Percentiles rank a stretch among this genome's conserved stretches.
These are phyloP conservation scores for Aspergillus transmontanensis DNA, from an alignment of 2,329 filamentous ascomycete species.

Conservation along the genomic window DNA sequence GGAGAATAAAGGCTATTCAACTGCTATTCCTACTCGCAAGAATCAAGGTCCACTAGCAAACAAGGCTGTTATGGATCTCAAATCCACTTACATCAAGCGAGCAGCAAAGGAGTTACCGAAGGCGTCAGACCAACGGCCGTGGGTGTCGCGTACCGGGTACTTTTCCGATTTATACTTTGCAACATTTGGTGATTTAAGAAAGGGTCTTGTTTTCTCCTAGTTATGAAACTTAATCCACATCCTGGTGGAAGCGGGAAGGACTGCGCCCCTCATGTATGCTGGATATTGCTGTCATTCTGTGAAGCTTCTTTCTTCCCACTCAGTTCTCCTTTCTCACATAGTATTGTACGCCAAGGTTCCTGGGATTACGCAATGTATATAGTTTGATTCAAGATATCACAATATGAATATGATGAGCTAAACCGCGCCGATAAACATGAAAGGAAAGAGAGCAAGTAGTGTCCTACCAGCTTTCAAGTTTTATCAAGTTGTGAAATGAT, in stretches of 20 bases:
- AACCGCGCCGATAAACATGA: too few species aligned
- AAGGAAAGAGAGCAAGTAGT: too few species aligned
- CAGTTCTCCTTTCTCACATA: neutral
- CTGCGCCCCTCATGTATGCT: neutral
- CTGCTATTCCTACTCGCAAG: neutral
- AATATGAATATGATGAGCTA: neutral
- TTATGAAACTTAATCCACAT: neutral
- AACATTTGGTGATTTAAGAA: neutral
- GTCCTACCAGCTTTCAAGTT: too few species aligned
- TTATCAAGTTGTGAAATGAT: too few species aligned
- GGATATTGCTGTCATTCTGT: neutral
- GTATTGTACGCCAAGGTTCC: neutral
- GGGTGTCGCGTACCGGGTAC: neutral
- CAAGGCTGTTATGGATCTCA: neutral
- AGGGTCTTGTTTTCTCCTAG: neutral
- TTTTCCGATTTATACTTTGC: neutral
- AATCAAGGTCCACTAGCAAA: neutral
- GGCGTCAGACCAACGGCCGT: neutral
- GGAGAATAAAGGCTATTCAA: neutral
- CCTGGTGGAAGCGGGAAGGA: neutral
- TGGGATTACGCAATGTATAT: accelerated
- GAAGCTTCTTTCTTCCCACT: neutral
- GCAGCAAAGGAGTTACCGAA: neutral
- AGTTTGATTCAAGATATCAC: neutral
- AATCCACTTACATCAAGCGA: neutral